These are phyloP conservation scores for Dactylellina haptotyla DNA, from an alignment of 2,329 filamentous ascomycete species.

Conservation along the genomic window DNA sequence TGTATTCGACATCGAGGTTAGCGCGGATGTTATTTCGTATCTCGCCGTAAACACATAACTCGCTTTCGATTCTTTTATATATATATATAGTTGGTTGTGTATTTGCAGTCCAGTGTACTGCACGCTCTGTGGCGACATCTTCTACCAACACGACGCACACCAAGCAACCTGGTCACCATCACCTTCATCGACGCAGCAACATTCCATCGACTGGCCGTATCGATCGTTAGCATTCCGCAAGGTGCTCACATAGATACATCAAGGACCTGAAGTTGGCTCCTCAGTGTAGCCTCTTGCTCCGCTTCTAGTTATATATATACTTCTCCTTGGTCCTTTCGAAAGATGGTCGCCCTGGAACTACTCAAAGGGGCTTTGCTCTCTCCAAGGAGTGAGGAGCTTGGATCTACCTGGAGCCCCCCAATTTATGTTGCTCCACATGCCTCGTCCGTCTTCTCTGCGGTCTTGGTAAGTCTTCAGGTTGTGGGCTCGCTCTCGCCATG, in stretches of 20 bases:
- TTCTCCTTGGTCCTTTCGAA: neutral
- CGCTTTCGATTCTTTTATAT: too few relatives aligned
- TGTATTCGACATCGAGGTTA: too few relatives aligned
- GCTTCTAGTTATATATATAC: neutral
- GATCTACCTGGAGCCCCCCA: constrained; percentile 21
- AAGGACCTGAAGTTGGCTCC: too few relatives aligned
- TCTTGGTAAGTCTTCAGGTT: constrained; percentile 38
- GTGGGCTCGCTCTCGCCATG: neutral
- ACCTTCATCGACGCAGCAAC: neutral
- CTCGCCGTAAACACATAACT: too few relatives aligned
- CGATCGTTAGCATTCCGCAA: neutral
- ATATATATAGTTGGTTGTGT: neutral
- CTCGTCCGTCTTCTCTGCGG: constrained; percentile 44
- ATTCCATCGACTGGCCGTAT: neutral
- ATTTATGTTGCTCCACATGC: constrained; percentile 41
- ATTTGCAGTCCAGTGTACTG: neutral
- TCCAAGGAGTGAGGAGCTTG: constrained; percentile 8
- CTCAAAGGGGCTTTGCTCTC: constrained; percentile 5
- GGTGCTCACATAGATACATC: too few relatives aligned
- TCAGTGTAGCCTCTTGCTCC: neutral
- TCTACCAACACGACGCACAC: constrained; percentile 11
- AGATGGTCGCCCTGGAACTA: constrained; percentile 17
- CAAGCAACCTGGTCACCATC: neutral
- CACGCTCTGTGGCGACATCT: constrained; percentile 18
- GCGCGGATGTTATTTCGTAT: too few relatives aligned